Percentiles rank a stretch among this genome's conserved stretches.
These are phyloP conservation scores for Pichia membranifaciens DNA, from an alignment of 805 yeast genomes.

Conservation along the genomic window DNA sequence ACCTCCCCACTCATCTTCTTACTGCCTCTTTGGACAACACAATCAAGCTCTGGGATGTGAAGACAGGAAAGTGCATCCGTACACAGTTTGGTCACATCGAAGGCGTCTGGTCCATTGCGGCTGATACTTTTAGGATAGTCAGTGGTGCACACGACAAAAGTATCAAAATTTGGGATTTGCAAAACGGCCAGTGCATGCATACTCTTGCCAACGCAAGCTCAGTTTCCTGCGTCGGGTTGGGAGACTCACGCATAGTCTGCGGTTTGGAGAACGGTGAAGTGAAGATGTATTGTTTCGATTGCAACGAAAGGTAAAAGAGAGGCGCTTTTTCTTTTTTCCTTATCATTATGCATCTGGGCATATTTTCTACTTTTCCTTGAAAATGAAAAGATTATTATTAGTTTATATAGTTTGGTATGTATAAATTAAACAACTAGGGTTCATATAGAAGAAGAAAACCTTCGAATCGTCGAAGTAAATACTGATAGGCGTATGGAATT, in stretches of 20 bases:
- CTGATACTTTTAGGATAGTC: conserved; percentile 90
- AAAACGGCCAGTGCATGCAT: conserved; percentile 89
- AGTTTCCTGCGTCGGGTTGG: conserved; percentile 70
- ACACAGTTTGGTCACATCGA: conserved; percentile 98
- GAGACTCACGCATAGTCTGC: conserved; percentile 84
- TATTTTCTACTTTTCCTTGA: neutral
- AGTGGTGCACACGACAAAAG: conserved; percentile 91
- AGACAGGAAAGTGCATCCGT: conserved; percentile 79
- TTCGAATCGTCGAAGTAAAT: no score
- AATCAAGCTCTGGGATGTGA: conserved; percentile 86
- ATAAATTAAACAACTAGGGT: no score
- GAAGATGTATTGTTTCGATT: conserved; percentile 75
- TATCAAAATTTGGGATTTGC: conserved; percentile 93
- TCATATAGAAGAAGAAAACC: no score
- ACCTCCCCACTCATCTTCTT: conserved; percentile 74
- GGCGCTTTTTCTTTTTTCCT: conserved; percentile 1
- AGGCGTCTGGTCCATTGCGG: conserved; percentile 96
- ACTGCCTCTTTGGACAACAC: conserved; percentile 91
- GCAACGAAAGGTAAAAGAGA: neutral
- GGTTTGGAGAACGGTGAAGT: conserved; percentile 88
- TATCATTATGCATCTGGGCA: neutral
- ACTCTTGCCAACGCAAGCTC: conserved; percentile 72
- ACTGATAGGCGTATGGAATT: no score
- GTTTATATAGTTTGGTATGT: no score
- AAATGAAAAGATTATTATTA: no score